Percentiles rank a stretch among this genome's conserved stretches.
Evolutionary conservation across 2,329 filamentous ascomycete species (phyloP).

Genomic region (Didymella sp.): DNA sequence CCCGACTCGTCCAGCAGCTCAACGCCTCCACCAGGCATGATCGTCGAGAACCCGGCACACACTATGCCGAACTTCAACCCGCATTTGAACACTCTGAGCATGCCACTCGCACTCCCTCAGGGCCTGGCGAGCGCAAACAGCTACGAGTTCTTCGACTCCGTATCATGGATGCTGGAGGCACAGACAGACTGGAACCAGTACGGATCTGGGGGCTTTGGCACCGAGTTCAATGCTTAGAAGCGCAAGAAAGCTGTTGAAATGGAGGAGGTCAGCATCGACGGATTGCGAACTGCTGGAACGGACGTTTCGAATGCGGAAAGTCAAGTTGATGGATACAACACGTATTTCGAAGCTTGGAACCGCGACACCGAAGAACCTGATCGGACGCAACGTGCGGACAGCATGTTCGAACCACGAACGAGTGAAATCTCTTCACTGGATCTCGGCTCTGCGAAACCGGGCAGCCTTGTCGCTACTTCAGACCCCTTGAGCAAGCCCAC

Average conservation of each 20-base stretch:
- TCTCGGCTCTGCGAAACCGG: background rate
- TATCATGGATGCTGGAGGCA: constrained; percentile 95
- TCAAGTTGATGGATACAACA: background rate
- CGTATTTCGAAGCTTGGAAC: background rate
- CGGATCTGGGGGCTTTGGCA: constrained; percentile 35
- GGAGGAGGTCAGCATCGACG: background rate
- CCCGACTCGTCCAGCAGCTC: constrained; percentile 73
- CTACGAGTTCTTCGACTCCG: constrained; percentile 81
- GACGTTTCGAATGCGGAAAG: background rate
- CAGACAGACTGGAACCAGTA: constrained; percentile 47
- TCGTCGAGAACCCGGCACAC: constrained; percentile 44
- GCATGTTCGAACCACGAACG: background rate
- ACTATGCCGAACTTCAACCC: constrained; percentile 47
- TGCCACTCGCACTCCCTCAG: constrained; percentile 68
- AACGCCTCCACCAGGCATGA: constrained; percentile 61
- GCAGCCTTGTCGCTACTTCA: background rate
- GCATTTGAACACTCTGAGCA: constrained; percentile 52
- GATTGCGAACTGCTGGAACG: background rate
- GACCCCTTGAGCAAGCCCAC: background rate
- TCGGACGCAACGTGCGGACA: background rate
- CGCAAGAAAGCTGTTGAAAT: background rate
- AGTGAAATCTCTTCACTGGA: background rate
- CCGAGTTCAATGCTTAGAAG: constrained; percentile 42
- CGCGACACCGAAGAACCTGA: background rate
- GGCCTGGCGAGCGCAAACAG: constrained; percentile 51